Evolutionary conservation across 495 filamentous ascomycete species (phyloP).

Genomic region (Apiosordaria backusii): DNA sequence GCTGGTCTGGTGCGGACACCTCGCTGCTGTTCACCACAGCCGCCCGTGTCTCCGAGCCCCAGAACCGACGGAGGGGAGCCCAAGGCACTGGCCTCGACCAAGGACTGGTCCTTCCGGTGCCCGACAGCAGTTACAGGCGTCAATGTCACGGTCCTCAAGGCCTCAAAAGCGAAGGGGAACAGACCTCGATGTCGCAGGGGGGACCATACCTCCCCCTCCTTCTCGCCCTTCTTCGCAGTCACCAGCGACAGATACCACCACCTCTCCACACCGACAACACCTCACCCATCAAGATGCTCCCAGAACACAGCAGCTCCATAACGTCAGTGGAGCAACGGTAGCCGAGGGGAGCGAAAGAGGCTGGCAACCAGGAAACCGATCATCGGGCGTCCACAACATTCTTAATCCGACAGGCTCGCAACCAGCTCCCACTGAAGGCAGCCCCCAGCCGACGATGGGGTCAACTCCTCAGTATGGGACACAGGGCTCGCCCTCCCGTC

Average conservation of each 20-base stretch:
- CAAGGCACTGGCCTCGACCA: slow-evolving; percentile 27
- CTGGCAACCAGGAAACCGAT: slow-evolving; percentile 38
- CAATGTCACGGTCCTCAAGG: slow-evolving; percentile 53
- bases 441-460: slow-evolving; percentile 25
- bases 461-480: slow-evolving; percentile 24
- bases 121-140: slow-evolving; percentile 33
- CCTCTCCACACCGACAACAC: slow-evolving; percentile 29
- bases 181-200: slow-evolving; percentile 60
- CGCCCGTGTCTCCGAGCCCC: slow-evolving; percentile 18
- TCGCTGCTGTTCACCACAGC: slow-evolving; percentile 21
- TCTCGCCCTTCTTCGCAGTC: slow-evolving; percentile 38
- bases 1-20: slow-evolving; percentile 23
- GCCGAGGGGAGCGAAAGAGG: slow-evolving; percentile 32
- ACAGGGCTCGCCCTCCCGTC: slow-evolving; percentile 33
- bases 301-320: slow-evolving; percentile 30
- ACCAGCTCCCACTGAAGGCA: slow-evolving; percentile 10
- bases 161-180: slow-evolving; percentile 51
- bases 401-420: slow-evolving; percentile 45
- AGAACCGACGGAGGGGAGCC: slow-evolving; percentile 32
- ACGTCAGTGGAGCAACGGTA: slow-evolving; percentile 25
- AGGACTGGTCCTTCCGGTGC: slow-evolving; percentile 17
- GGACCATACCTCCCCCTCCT: slow-evolving; percentile 46
- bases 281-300: slow-evolving; percentile 26
- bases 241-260: slow-evolving; percentile 24
- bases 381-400: slow-evolving; percentile 50